Evolutionary conservation across 306 rosid species (phyloP).

Genomic region (Calophaca sinica): DNA sequence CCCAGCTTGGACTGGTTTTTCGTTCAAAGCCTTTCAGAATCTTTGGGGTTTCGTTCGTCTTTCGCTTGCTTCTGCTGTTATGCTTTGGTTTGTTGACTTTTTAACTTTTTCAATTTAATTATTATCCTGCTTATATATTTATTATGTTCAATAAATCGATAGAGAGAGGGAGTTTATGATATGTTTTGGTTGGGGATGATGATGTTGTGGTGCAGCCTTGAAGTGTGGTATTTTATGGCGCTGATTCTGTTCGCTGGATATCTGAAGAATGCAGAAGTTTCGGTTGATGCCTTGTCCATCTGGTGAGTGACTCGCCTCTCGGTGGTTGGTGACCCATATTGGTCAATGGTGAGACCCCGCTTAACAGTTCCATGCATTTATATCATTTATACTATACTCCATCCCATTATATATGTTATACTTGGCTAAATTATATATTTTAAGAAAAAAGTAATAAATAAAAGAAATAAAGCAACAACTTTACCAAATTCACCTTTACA

Average conservation of each 20-base stretch:
- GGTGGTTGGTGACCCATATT: too few species aligned
- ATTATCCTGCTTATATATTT: neutral
- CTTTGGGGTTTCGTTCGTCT: constrained; percentile 76
- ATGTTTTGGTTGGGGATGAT: neutral
- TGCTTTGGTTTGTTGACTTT: constrained; percentile 67
- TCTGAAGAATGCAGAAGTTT: constrained; percentile 76
- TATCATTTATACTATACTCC: too few species aligned
- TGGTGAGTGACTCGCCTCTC: constrained; percentile 57
- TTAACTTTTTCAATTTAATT: neutral
- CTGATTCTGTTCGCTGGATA: constrained; percentile 83
- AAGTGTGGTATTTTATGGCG: constrained; percentile 86
- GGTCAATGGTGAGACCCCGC: too few species aligned
- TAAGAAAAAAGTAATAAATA: too few species aligned
- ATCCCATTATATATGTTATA: too few species aligned
- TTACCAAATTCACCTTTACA: too few species aligned
- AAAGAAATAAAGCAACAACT: too few species aligned
- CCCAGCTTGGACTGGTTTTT: constrained; percentile 82
- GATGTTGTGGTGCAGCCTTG: constrained; percentile 59
- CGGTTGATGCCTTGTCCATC: constrained; percentile 81
- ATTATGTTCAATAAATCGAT: too few species aligned
- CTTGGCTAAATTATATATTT: too few species aligned
- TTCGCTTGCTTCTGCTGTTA: constrained; percentile 80
- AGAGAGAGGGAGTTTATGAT: neutral
- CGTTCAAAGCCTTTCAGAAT: constrained; percentile 68
- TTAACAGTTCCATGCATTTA: too few species aligned